Evolutionary conservation across 179 eudicot genomes (phyloP), one percentile per base, ranked within the genome.

Genomic region (Kewa caespitosa): DNA sequence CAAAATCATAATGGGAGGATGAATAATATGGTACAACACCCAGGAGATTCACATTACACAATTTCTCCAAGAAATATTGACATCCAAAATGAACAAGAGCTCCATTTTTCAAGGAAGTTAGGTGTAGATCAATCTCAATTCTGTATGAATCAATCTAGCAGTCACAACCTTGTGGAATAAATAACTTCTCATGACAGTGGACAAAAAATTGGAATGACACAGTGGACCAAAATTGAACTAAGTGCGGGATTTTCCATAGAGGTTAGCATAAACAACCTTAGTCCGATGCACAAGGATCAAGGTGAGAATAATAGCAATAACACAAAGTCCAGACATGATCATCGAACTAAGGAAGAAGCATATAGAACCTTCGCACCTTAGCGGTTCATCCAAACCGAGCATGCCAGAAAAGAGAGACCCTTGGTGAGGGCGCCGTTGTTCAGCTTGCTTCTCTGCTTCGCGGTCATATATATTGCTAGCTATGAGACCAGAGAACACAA

Each of bases 281-380:
- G 98, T 94, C 67, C 98, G 89, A 69, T 79, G 60, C 32, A 94
- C 98, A 9, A 94, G 98, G 82, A 88, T 85, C 89, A 83, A 71
- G 86, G 92, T 92, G 72, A 92, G 74, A 65, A 80, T 52, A 80
- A 79, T 87, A 13, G 97, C 98, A 37, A 88, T 23, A 38, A 92
- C 78, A 85, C 97, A 92, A 28, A 94, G 79, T 33, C 87, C 96
- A 22, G 92, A 85, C 96, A 94, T 86, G 71, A 92, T 87, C 86
- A 90, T 82, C 23, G 86, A 90, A 36, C 94, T 94, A 52, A 89
- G 80, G 84, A 85, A 92, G 89, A 88, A 94, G 86, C 98, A 94
- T 76, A 94, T 79, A 71, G 88, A 79, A 78, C 98, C 98, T 52
- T 89, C 86, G 43, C 98, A 94, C 78, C 83, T 92, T 5, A 81